Evolutionary conservation across 2,329 filamentous ascomycete genomes (phyloP).

Genomic region (Penicillium sp.): DNA sequence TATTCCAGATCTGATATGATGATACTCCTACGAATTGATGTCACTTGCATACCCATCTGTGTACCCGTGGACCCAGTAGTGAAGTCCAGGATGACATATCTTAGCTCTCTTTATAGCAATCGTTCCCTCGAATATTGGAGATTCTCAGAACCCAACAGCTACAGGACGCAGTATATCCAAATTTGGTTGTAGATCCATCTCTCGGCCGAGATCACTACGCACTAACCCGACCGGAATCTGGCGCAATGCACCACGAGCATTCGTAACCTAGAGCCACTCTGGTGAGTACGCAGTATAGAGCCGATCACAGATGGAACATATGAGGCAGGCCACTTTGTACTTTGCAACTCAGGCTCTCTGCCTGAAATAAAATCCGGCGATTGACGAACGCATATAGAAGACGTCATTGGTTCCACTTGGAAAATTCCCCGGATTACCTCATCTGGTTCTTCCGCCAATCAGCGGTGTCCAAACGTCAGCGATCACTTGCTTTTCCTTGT

Average conservation of each 20-base stretch:
- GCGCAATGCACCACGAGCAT: neutral
- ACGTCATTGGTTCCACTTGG: neutral
- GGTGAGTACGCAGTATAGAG: neutral
- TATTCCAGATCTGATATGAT: constrained; percentile 5
- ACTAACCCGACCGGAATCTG: neutral
- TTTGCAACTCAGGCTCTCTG: neutral
- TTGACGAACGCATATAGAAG: constrained; percentile 5
- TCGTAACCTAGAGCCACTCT: neutral
- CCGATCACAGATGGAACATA: neutral
- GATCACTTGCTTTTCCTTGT: too few relatives aligned
- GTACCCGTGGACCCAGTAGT: neutral
- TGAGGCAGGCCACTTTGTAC: neutral
- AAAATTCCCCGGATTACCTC: constrained; percentile 17
- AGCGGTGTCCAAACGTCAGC: constrained; percentile 2
- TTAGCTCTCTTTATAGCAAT: neutral
- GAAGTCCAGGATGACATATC: neutral
- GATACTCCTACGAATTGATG: constrained; percentile 22
- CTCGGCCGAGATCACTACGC: neutral
- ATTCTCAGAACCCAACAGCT: neutral
- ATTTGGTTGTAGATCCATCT: neutral
- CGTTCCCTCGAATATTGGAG: neutral
- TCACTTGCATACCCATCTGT: neutral
- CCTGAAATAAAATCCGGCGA: constrained; percentile 15
- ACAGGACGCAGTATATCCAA: too few relatives aligned
- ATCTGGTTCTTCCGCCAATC: constrained; percentile 13